These are phyloP conservation scores for Chlorella vulgaris DNA, from an alignment of 139 green algal species.

Conservation along the genomic window DNA sequence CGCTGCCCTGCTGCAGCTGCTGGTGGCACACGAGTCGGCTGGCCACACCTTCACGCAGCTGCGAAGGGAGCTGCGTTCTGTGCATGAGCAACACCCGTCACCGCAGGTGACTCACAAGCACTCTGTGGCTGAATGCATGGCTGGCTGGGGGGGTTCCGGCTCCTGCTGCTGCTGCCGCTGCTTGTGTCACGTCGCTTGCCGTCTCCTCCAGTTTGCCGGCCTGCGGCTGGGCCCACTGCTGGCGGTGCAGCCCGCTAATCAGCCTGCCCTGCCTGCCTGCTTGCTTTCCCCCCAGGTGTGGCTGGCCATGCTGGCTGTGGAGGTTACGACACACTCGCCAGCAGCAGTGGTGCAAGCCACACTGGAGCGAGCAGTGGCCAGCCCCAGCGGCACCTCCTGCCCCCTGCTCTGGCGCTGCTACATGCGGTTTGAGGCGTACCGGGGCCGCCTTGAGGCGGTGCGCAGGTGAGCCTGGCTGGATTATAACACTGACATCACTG, in stretches of 20 bases:
- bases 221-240: too few relatives aligned
- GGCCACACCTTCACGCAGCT: constrained; percentile 30
- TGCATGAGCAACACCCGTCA: background rate
- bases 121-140: background rate
- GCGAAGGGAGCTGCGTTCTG: constrained; percentile 2
- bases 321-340: constrained; percentile 28
- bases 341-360: constrained; percentile 16
- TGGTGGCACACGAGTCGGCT: constrained; percentile 42
- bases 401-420: constrained; percentile 54
- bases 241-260: too few relatives aligned
- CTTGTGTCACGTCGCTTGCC: too few relatives aligned
- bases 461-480: constrained; percentile 2
- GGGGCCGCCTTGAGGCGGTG: constrained; percentile 7
- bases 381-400: constrained; percentile 22
- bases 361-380: constrained; percentile 31
- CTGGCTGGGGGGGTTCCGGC: background rate
- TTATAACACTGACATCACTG: too few relatives aligned
- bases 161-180: background rate
- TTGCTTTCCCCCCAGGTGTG: background rate
- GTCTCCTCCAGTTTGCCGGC: too few relatives aligned
- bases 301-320: constrained; percentile 21
- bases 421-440: constrained; percentile 34
- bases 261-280: background rate
- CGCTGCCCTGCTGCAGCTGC: constrained; percentile 43
- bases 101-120: background rate